Percentiles rank a stretch among this genome's conserved stretches.
Conservation (phyloP, 306 rosid genomes). For the Chamaecrista fasciculata region DNA sequence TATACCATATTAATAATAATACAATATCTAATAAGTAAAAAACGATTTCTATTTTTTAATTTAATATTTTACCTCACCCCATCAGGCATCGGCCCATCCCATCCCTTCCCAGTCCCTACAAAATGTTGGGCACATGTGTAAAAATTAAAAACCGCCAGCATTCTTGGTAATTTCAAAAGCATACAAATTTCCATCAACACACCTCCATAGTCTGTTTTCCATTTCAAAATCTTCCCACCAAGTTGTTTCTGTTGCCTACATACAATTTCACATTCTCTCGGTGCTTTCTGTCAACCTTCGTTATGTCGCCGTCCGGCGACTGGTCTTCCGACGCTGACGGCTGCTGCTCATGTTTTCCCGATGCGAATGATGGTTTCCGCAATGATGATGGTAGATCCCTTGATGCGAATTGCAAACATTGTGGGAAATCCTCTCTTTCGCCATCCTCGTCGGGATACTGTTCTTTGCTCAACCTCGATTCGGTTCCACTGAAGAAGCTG, state of each 20-base stretch:
- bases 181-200: neutral
- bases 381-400: constrained; percentile 12
- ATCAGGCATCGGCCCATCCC: too few relatives aligned
- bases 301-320: constrained; percentile 41
- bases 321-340: constrained; percentile 18
- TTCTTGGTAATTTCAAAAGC: constrained; percentile 13
- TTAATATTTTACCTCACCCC: too few relatives aligned
- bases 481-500: constrained; percentile 43
- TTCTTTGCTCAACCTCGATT: constrained; percentile 6
- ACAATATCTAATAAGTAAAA: too few relatives aligned
- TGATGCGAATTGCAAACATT: constrained; percentile 35
- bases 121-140: too few relatives aligned
- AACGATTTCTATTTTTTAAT: too few relatives aligned
- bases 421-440: constrained; percentile 27
- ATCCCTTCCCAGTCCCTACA: too few relatives aligned
- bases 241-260: neutral
- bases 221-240: constrained; percentile 15
- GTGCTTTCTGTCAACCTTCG: neutral
- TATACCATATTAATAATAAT: too few relatives aligned
- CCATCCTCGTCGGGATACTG: constrained; percentile 29
- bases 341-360: constrained; percentile 27
- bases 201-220: neutral
- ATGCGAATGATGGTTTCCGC: constrained; percentile 1
- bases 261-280: neutral
- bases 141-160: too few relatives aligned